These are phyloP conservation scores for Blumeria graminis DNA, from an alignment of 2,329 filamentous ascomycete species.

Conservation along the genomic window DNA sequence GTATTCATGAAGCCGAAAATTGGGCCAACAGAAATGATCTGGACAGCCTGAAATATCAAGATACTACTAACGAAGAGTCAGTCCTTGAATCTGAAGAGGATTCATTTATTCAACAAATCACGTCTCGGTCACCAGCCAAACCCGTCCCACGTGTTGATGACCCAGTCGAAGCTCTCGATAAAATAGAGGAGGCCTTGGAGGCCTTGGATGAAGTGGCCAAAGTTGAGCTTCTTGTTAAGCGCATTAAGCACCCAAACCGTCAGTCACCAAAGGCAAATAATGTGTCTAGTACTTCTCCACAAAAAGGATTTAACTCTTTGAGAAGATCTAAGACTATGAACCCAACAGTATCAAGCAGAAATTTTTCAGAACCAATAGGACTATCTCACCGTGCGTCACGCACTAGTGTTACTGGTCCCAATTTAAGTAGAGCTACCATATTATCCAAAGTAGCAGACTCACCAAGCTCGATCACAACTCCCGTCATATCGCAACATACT, in stretches of 20 bases:
- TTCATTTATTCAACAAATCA: constrained; percentile 18
- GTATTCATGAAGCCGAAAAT: no score
- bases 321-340: background rate
- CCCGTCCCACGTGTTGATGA: constrained; percentile 30
- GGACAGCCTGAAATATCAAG: no score
- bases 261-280: background rate
- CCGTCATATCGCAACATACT: constrained; percentile 2
- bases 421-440: no score
- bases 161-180: constrained; percentile 36
- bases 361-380: no score
- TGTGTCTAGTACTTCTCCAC: no score
- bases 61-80: no score
- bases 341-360: background rate
- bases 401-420: no score
- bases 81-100: constrained; percentile 9
- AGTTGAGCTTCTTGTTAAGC: constrained; percentile 9
- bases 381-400: no score
- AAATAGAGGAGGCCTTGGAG: constrained; percentile 36
- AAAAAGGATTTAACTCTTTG: no score
- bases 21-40: no score
- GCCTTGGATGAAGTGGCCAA: constrained; percentile 12
- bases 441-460: no score
- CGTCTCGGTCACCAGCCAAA: constrained; percentile 17
- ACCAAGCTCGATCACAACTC: no score
- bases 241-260: constrained; percentile 4